Evolutionary conservation across 192 early-diverging fungal genomes (phyloP).

Genomic region (Coemansia brasiliensis): DNA sequence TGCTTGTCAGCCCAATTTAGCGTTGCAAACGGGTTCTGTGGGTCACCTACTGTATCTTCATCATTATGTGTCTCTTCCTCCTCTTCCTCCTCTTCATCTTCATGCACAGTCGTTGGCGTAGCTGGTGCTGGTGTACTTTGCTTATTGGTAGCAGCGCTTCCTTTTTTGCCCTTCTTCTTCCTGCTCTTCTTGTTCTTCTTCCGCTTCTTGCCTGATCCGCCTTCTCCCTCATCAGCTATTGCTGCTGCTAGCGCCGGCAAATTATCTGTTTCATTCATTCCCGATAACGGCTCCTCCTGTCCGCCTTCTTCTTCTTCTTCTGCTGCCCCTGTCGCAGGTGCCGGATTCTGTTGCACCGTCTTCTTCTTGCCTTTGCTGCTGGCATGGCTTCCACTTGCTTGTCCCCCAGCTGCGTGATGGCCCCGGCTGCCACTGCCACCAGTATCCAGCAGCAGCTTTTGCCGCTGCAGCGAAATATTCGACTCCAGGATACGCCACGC

Average conservation of each 20-base stretch:
- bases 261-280: not conserved
- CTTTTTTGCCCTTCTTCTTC: constrained; percentile 42
- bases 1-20: constrained; percentile 23
- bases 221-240: constrained; percentile 23
- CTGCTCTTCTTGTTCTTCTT: constrained; percentile 52
- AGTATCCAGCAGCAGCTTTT: constrained; percentile 38
- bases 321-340: not conserved
- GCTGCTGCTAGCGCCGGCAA: not conserved
- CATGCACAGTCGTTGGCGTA: constrained; percentile 17
- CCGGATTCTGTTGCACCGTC: not conserved
- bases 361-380: constrained; percentile 27
- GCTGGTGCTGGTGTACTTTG: not conserved
- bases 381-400: not conserved
- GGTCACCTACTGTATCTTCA: constrained; percentile 2
- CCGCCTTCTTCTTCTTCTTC: not conserved
- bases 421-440: constrained; percentile 7
- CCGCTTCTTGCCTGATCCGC: constrained; percentile 34
- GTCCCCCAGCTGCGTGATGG: not conserved
- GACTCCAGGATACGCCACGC: constrained; percentile 68
- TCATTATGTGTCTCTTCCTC: constrained; percentile 2
- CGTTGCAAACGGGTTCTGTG: constrained; percentile 48
- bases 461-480: constrained; percentile 56
- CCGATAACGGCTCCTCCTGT: not conserved
- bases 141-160: constrained; percentile 1
- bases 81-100: constrained; percentile 18